Evolutionary conservation across 352 stramenopile genomes (phyloP).

Genomic region (Pythium pectinolyticum): DNA sequence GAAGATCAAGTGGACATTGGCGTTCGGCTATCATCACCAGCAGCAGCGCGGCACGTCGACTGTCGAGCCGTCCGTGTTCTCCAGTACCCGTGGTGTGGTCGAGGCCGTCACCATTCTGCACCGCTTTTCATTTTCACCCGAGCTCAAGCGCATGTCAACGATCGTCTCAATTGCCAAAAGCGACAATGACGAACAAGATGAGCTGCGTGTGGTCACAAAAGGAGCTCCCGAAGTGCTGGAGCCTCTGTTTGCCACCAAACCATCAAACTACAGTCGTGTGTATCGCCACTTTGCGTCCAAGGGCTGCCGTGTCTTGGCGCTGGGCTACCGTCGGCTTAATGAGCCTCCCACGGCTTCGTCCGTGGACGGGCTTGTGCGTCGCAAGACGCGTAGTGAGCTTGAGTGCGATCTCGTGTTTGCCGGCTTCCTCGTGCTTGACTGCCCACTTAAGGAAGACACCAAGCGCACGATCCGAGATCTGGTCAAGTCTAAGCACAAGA

Average conservation of each 20-base stretch:
- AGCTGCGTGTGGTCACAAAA: slow-evolving; percentile 83
- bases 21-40: slow-evolving; percentile 27
- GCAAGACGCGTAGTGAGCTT: slow-evolving; percentile 44
- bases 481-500: slow-evolving; percentile 61
- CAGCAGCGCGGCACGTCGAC: slow-evolving; percentile 6
- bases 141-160: slow-evolving; percentile 91
- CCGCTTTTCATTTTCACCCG: slow-evolving; percentile 88
- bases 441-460: slow-evolving; percentile 92
- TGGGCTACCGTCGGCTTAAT: slow-evolving; percentile 73
- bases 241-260: slow-evolving; percentile 67
- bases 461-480: slow-evolving; percentile 85
- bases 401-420: slow-evolving; percentile 88
- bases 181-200: slow-evolving; percentile 35
- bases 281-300: slow-evolving; percentile 47
- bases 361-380: slow-evolving; percentile 24
- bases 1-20: slow-evolving; percentile 64
- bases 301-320: slow-evolving; percentile 80
- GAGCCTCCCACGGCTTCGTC: slow-evolving; percentile 5
- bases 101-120: slow-evolving; percentile 66
- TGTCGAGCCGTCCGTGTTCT: slow-evolving; percentile 37
- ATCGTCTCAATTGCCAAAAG: slow-evolving; percentile 50
- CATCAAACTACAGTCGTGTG: slow-evolving; percentile 54
- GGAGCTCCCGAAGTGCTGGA: slow-evolving; percentile 92
- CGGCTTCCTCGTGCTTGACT: slow-evolving; percentile 93
- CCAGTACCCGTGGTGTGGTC: slow-evolving; percentile 30